Base-by-base conservation (phyloP, 805 yeast species). In the Saccharomycopsis sp. region DNA sequence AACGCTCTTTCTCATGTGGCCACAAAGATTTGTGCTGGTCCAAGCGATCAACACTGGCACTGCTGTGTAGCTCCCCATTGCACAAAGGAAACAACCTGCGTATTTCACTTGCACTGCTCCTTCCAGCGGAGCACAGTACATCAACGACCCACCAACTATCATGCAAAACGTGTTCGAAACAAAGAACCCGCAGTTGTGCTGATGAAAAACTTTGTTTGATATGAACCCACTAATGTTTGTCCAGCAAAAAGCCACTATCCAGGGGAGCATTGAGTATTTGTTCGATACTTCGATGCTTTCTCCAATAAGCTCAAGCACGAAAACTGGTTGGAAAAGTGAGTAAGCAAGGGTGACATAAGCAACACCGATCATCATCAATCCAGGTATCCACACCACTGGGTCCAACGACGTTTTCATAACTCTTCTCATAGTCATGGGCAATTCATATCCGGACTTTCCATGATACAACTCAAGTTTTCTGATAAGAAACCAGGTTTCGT, bases 281-380 rank as follows among this genome's bases (percentile, higher is more conserved):
- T 39, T 39, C 8, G 33, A 10, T 10, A 22, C 19, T 10, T 25
- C 19, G 39, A 79, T 71, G 58, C 85, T 85, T 5, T 92, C 88
- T 43, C 72, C 64, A 52, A 76, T 77, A 2, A 82, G 76, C 32
- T 69, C 59, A 38, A 62, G 62, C 54, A 79, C 75, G 54, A 79
- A 79, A 23, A 79, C 66, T 35, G 83, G 77, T 13, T 85, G 77
- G 55, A 80, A 80, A 56, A 73, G 77, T 10, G 86, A 85, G 53
- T 78, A 78, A 26, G 84, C 80, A 51, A 79, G 78, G 13, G 84
- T 69, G 10, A 85, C 84, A 43, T 79, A 71, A 51, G 79, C 69
- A 39, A 73, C 61, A 21, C 79, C 75, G 56, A 79, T 78, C 60
- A 80, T 80, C 50, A 67, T 66, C 47, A 79, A 55, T 1, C 79